Evolutionary conservation across 129 eudicot genomes (phyloP).

Genomic region (Rutidosis leptorrhynchoides): DNA sequence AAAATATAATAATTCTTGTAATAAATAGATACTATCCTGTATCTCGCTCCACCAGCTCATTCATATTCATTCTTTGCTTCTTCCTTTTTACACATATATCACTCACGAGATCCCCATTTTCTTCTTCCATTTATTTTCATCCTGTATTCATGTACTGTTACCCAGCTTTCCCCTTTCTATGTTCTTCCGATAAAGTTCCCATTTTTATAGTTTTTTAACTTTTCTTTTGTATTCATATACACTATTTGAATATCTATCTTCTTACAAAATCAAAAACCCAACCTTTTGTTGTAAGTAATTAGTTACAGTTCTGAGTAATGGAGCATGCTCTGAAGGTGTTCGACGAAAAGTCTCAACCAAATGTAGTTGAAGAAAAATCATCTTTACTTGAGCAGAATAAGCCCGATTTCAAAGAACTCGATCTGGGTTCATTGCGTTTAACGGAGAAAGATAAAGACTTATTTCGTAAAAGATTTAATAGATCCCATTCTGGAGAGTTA

Average conservation of each 20-base stretch:
- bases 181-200: constrained; percentile 11
- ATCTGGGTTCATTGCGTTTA: constrained; percentile 34
- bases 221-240: not conserved
- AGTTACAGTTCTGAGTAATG: constrained; percentile 19
- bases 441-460: constrained; percentile 12
- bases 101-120: constrained; percentile 58
- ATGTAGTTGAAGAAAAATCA: constrained; percentile 20
- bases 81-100: constrained; percentile 18
- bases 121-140: constrained; percentile 25
- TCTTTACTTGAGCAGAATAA: constrained; percentile 38
- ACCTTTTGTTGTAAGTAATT: constrained; percentile 6
- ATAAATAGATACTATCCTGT: constrained; percentile 21
- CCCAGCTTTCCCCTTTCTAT: constrained; percentile 20
- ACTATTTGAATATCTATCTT: not conserved
- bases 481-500: constrained; percentile 39
- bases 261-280: not conserved
- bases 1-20: not conserved
- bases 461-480: constrained; percentile 29
- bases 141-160: constrained; percentile 24
- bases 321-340: constrained; percentile 38
- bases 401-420: constrained; percentile 54
- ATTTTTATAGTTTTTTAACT: not conserved
- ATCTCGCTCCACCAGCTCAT: constrained; percentile 35
- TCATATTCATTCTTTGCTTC: constrained; percentile 41
- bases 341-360: constrained; percentile 34